Evolutionary conservation across 2,329 filamentous ascomycete genomes (phyloP), one percentile per base, ranked within the genome.

Genomic region (Huntiella decipiens): DNA sequence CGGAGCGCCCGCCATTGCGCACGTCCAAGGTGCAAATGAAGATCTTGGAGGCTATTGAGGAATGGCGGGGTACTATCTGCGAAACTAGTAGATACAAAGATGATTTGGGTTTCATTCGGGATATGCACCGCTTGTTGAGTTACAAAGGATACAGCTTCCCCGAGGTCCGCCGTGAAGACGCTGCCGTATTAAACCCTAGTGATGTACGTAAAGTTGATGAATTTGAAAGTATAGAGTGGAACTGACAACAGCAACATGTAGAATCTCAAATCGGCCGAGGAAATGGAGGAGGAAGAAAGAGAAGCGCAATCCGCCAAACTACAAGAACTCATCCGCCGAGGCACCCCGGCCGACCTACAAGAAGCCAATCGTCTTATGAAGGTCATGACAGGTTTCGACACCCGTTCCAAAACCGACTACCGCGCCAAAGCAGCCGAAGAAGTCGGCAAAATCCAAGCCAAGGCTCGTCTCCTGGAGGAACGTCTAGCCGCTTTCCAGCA

Each of bases 341-440:
- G 91, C 46, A 79, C 83, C 4, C 91, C 91, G 19, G 82, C 92
- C 52, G 91, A 98, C 60, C 66, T 98, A 49, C 88, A 95, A 60
- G 91, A 98, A 66, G 91, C 91, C 45, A 98, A 96, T 59, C 79
- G 85, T 54, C 70, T 98, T 45, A 98, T 98, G 91, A 98, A 98
- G 64, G 74, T 98, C 53, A 96, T 98, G 91, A 91, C 91, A 45
- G 91, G 91, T 51, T 98, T 83, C 61, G 91, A 98, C 60, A 95
- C 84, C 49, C 72, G 87, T 54, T 82, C 85, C 60, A 96, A 96
- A 66, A 95, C 91, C 1, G 88, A 98, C 64, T 98, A 95, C 63
- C 79, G 91, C 52, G 91, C 91, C 52, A 98, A 98, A 63, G 91
- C 91, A 1, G 91, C 91, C 7, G 87, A 95, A 59, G 91, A 98